Percentiles rank a stretch among this genome's conserved stretches.
Evolutionary conservation across 495 filamentous ascomycete species (phyloP).

Genomic region (Daldinia grandis): DNA sequence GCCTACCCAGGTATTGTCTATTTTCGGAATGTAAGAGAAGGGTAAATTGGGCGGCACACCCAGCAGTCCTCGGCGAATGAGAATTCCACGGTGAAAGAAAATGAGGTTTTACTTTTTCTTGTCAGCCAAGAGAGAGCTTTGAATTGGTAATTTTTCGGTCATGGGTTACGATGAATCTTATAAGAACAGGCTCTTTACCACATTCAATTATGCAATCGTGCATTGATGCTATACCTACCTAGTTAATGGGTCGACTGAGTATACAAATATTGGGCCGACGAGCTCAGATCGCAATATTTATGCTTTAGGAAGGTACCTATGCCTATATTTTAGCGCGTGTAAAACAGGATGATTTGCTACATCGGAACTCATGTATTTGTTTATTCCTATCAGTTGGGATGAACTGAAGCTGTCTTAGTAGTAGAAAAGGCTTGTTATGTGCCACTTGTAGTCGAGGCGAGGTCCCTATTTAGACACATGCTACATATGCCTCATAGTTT

Average conservation of each 20-base stretch:
- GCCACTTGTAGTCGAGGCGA: no score
- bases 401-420: no score
- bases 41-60: constrained; percentile 21
- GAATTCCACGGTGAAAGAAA: neutral
- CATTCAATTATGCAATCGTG: neutral
- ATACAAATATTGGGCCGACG: neutral
- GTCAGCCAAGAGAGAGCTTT: constrained; percentile 11
- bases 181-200: constrained; percentile 14
- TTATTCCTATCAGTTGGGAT: no score
- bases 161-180: constrained; percentile 25
- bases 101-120: constrained; percentile 12
- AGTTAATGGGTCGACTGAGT: neutral
- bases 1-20: constrained; percentile 6
- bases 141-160: constrained; percentile 24
- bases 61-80: constrained; percentile 19
- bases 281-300: neutral
- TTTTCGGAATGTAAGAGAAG: constrained; percentile 23
- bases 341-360: no score
- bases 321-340: no score
- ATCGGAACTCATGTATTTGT: no score
- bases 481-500: no score
- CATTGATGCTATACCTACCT: neutral
- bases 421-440: no score
- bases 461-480: no score
- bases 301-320: neutral